These are phyloP conservation scores for Geranium incanum DNA, from an alignment of 441 rosid species.

Conservation along the genomic window DNA sequence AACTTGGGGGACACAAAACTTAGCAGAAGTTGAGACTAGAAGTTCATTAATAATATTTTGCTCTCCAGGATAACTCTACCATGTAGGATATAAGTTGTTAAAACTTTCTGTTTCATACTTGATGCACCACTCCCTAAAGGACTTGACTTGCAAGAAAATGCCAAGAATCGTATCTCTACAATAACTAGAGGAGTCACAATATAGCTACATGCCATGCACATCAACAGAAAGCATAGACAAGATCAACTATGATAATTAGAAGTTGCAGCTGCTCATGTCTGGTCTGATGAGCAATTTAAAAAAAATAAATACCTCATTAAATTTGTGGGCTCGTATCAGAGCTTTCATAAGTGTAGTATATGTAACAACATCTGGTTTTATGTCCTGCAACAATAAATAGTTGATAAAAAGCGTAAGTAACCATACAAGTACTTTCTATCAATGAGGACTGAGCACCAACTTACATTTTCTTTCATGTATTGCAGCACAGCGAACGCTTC, in stretches of 20 bases:
- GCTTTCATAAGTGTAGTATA: slow-evolving; percentile 95
- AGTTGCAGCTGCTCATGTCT: background rate
- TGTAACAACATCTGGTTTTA: slow-evolving; percentile 86
- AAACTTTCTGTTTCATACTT: background rate
- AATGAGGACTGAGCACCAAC: slow-evolving; percentile 11
- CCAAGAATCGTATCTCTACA: background rate
- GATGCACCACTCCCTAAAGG: background rate
- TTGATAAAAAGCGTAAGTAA: background rate
- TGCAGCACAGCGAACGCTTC: slow-evolving; percentile 94
- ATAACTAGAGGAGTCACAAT: background rate
- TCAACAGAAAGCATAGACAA: background rate
- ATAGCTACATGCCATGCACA: slow-evolving; percentile 3
- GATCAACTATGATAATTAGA: background rate
- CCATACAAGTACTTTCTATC: slow-evolving; percentile 13
- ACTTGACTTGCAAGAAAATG: background rate
- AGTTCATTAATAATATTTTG: background rate
- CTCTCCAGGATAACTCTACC: background rate
- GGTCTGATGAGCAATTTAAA: slow-evolving; percentile 8
- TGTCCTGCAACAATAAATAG: slow-evolving; percentile 38
- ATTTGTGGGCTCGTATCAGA: slow-evolving; percentile 80
- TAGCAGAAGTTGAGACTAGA: background rate
- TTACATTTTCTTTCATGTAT: slow-evolving; percentile 88
- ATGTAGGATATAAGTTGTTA: background rate
- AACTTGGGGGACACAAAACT: background rate
- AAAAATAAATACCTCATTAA: slow-evolving; percentile 46